Evolutionary conservation across 2,329 filamentous ascomycete genomes (phyloP).

Genomic region (Fusarium brevicatenulatum): DNA sequence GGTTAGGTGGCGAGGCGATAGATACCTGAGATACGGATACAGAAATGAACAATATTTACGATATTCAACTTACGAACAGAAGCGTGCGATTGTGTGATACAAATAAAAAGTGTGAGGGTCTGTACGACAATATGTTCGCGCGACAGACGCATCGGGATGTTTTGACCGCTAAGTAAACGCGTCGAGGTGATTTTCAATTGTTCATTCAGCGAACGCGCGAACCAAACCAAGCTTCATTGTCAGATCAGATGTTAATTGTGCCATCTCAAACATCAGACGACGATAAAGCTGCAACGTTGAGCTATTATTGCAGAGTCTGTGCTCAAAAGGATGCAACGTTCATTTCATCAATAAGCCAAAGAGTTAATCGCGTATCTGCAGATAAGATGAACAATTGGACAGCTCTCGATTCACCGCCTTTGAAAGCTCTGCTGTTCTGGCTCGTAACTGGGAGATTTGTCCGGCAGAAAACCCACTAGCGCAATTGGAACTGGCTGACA

Average conservation of each 20-base stretch:
- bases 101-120: background rate
- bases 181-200: background rate
- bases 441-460: background rate
- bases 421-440: background rate
- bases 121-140: background rate
- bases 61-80: background rate
- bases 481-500: background rate
- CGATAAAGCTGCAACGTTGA: background rate
- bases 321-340: slow-evolving; percentile 3
- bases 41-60: slow-evolving; percentile 6
- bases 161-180: background rate
- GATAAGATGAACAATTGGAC: slow-evolving; percentile 1
- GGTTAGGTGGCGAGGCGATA: slow-evolving; percentile 20
- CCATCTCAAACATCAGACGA: background rate
- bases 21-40: slow-evolving; percentile 15
- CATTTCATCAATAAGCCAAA: background rate
- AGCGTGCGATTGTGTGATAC: background rate
- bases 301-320: background rate
- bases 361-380: slow-evolving; percentile 12
- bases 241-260: background rate
- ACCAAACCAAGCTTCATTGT: background rate
- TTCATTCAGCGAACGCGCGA: background rate
- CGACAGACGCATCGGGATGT: background rate
- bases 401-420: slow-evolving; percentile 24
- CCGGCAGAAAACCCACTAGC: slow-evolving; percentile 3